Conservation (phyloP, 192 early-diverging fungal species). For the Thamnidium elegans region DNA sequence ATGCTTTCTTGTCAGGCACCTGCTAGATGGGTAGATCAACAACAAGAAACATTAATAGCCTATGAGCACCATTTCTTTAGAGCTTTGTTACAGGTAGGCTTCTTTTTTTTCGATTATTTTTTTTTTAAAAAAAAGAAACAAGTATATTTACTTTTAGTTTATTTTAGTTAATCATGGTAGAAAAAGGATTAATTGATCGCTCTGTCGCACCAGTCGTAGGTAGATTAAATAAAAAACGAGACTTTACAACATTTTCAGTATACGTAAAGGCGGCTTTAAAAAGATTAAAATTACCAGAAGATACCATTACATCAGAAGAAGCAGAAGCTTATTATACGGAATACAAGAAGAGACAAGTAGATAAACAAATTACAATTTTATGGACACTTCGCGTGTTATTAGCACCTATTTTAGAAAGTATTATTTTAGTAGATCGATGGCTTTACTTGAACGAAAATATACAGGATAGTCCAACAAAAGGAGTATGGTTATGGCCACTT, state of each 20-base stretch:
- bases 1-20: constrained; percentile 81
- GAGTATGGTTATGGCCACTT: constrained; percentile 52
- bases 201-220: constrained; percentile 55
- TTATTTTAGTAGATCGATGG: constrained; percentile 78
- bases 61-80: constrained; percentile 75
- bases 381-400: constrained; percentile 81
- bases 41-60: constrained; percentile 48
- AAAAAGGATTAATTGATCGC: constrained; percentile 42
- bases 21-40: constrained; percentile 63
- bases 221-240: constrained; percentile 49
- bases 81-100: constrained; percentile 63
- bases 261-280: constrained; percentile 60
- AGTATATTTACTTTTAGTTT: neutral
- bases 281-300: constrained; percentile 14
- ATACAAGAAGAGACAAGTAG: constrained; percentile 32
- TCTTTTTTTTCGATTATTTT: neutral
- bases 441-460: constrained; percentile 59
- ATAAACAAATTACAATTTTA: constrained; percentile 66
- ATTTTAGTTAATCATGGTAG: constrained; percentile 49
- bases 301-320: constrained; percentile 37
- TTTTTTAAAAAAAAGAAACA: neutral
- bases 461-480: constrained; percentile 16
- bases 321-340: constrained; percentile 44
- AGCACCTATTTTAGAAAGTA: constrained; percentile 72
- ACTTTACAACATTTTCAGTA: constrained; percentile 49